Conservation (phyloP, 306 rosid genomes). For the Malus fusca region DNA sequence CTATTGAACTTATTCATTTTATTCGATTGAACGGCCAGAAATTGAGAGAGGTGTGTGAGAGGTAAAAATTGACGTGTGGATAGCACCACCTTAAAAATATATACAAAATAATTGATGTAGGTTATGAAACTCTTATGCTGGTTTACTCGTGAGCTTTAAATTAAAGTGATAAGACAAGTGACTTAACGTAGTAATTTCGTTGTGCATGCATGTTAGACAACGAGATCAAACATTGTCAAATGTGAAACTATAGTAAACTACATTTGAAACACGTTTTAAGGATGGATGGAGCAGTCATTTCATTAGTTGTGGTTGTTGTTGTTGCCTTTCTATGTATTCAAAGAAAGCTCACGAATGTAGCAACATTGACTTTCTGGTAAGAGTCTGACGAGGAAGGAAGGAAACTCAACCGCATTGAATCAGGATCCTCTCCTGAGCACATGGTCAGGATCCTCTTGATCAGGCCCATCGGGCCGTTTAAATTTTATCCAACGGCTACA, state of each 20-base stretch:
- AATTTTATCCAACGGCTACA: too few relatives aligned
- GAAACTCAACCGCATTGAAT: background rate
- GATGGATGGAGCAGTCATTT: background rate
- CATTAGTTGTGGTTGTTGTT: background rate
- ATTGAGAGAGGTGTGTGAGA: too few relatives aligned
- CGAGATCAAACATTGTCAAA: background rate
- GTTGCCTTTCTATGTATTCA: background rate
- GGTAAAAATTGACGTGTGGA: accelerated
- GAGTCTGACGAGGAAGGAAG: background rate
- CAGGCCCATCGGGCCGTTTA: too few relatives aligned
- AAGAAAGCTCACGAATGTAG: background rate
- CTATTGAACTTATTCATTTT: too few relatives aligned
- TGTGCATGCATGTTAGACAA: too few relatives aligned
- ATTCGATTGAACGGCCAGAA: accelerated
- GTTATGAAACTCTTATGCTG: background rate
- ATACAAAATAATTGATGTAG: background rate
- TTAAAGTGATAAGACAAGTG: too few relatives aligned
- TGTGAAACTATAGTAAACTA: background rate
- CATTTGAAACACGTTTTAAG: background rate
- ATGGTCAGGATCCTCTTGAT: too few relatives aligned
- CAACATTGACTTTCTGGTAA: background rate
- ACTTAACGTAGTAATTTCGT: too few relatives aligned
- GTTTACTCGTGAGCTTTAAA: background rate
- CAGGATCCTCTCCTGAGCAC: too few relatives aligned
- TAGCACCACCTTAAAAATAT: background rate